These are phyloP conservation scores for Eucalyptus sp. DNA, from an alignment of 345 rosid species.

Conservation along the genomic window DNA sequence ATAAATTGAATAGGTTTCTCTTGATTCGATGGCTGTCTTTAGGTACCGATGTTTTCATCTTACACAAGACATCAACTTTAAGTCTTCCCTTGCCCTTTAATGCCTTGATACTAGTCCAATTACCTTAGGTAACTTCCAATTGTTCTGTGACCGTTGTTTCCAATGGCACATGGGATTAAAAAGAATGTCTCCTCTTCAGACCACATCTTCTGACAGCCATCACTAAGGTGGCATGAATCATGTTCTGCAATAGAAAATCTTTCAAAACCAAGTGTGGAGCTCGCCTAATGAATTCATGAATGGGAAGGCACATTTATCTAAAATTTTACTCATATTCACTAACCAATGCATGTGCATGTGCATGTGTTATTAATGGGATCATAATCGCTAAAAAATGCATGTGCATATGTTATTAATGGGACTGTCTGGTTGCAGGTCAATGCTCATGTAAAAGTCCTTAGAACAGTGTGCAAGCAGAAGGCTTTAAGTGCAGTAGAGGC, in stretches of 20 bases:
- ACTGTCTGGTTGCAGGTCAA: slow-evolving; percentile 51
- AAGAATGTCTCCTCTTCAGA: not conserved
- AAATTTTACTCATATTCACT: not conserved
- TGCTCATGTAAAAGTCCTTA: slow-evolving; percentile 88
- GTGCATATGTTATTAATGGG: not conserved
- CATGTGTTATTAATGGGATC: not conserved
- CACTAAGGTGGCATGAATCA: not conserved
- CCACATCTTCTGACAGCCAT: not conserved
- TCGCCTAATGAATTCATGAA: not conserved
- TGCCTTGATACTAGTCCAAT: not conserved
- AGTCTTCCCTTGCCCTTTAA: not conserved
- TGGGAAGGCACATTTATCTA: not conserved
- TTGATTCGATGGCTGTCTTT: not conserved
- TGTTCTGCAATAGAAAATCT: not conserved
- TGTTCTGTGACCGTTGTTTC: not conserved
- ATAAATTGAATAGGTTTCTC: not conserved
- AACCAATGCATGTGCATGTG: not conserved
- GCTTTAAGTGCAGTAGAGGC: slow-evolving; percentile 50
- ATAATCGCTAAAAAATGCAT: not conserved
- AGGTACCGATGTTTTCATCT: not conserved
- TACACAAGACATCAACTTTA: not conserved
- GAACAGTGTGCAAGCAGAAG: slow-evolving; percentile 70
- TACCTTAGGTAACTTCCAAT: not conserved
- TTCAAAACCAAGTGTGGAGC: not conserved
- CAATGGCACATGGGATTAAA: not conserved